Evolutionary conservation across 345 rosid species (phyloP).

Genomic region (Kandelia obovata): DNA sequence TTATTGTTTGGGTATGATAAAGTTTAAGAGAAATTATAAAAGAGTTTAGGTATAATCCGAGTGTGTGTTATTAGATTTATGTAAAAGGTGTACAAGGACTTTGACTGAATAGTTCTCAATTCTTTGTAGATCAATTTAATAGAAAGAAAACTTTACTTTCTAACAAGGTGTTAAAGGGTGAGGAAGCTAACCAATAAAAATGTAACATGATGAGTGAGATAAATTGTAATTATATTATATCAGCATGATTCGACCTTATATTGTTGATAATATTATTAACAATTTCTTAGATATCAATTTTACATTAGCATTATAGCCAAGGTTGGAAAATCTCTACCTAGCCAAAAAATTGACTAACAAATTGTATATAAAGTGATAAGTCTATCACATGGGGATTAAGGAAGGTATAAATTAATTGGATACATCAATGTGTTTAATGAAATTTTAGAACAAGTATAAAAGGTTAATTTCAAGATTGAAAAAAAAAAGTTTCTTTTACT

Average conservation of each 20-base stretch:
- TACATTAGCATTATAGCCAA: not conserved
- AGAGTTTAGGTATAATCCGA: too few relatives aligned
- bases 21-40: too few relatives aligned
- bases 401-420: not conserved
- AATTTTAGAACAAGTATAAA: not conserved
- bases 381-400: not conserved
- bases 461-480: not conserved
- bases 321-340: not conserved
- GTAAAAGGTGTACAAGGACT: too few relatives aligned
- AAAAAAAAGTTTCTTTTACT: not conserved
- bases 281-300: not conserved
- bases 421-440: not conserved
- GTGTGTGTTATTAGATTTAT: too few relatives aligned
- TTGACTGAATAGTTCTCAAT: too few relatives aligned
- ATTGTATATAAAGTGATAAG: not conserved
- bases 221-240: not conserved
- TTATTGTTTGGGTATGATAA: too few relatives aligned
- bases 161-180: not conserved
- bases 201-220: not conserved
- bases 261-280: not conserved
- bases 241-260: not conserved
- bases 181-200: not conserved
- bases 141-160: too few relatives aligned
- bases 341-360: not conserved
- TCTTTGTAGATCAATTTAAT: too few relatives aligned